Evolutionary conservation across 2,329 filamentous ascomycete species (phyloP), one percentile per base, ranked within the genome.

Genomic region (Aspergillus sp.): DNA sequence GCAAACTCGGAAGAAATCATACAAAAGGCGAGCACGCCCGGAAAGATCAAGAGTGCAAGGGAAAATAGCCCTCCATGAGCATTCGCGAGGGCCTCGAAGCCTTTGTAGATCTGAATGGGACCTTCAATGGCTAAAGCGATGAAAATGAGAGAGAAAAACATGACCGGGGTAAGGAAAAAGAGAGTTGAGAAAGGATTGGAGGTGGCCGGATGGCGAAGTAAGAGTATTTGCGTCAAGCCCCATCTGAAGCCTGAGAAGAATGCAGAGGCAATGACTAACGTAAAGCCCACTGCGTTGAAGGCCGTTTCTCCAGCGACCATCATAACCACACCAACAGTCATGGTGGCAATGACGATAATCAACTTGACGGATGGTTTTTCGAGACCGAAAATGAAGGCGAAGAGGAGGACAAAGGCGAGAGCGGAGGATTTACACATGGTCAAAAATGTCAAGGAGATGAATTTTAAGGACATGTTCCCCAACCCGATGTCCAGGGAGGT

Each of bases 361-460:
- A 98, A 79, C 56, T 85, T 87, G 76, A 86, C 83, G 0, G 91
- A 96, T 0, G 88, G 89, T 8, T 81, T 80, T 68, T 98, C 93
- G 41, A 98, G 82, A 42, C 87, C 83, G 73, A 98, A 97, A 38
- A 95, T 65, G 61, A 98, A 95, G 50, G 93, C 93, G 64, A 98
- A 98, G 39, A 95, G 68, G 19, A 98, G 83, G 43, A 98, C 93
- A 62, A 97, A 98, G 36, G 88, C 90, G 19, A 98, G 79, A 11
- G 91, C 88, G 7, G 90, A 96, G 5, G 91, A 97, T 77, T 98
- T 98, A 72, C 93, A 97, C 93, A 98, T 97, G 47, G 93, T 98
- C 69, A 95, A 95, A 66, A 98, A 98, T 7, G 91, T 96, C 54
- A 98, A 80, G 34, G 88, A 90, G 58, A 98, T 97, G 66, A 94